These are phyloP conservation scores for Aspergillus niger DNA, from an alignment of 2,329 filamentous ascomycete species.

Conservation along the genomic window DNA sequence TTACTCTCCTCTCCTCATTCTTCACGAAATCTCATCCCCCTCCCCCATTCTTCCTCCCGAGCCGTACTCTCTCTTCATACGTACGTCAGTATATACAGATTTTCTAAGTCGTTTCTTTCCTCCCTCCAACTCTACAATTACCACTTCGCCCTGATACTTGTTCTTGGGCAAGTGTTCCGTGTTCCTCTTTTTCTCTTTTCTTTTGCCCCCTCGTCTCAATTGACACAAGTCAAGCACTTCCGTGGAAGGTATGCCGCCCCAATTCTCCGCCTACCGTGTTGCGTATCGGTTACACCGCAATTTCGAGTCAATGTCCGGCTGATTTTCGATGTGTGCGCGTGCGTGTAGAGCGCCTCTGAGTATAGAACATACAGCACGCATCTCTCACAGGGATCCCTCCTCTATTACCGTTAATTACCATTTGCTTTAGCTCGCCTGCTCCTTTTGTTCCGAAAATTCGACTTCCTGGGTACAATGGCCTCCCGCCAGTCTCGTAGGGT, in stretches of 20 bases:
- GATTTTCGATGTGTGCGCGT: background rate
- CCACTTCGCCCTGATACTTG: background rate
- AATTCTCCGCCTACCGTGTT: background rate
- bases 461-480: conserved; percentile 34
- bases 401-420: background rate
- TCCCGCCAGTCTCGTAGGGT: conserved; percentile 50
- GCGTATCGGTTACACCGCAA: background rate
- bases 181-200: background rate
- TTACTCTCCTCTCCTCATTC: background rate
- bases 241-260: background rate
- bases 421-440: background rate
- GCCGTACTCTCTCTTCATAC: background rate
- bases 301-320: background rate
- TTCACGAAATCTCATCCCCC: conserved; percentile 2
- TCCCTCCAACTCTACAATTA: too few species aligned
- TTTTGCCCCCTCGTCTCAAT: background rate
- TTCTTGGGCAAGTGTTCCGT: background rate
- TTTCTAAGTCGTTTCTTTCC: too few species aligned
- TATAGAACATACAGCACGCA: background rate
- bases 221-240: background rate
- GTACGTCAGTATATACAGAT: background rate
- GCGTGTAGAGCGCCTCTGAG: too few species aligned
- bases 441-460: background rate
- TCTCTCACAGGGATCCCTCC: background rate
- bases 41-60: background rate